Evolutionary conservation across 208 protist genomes (phyloP).

Genomic region (Wallacemonas sp.): DNA sequence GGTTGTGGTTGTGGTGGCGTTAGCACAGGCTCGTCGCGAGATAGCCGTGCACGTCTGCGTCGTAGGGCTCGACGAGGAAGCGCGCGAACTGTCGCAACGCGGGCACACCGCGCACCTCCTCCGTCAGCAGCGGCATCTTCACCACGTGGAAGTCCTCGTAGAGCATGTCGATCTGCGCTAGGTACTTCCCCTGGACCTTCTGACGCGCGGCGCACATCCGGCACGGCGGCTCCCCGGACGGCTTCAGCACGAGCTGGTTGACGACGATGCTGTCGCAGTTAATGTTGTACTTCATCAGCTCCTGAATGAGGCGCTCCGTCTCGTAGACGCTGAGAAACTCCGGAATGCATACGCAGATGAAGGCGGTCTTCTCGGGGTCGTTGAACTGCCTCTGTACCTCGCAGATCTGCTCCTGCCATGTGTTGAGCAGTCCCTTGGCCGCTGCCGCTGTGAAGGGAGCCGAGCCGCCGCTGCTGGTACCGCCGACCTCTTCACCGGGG

Average conservation of each 20-base stretch:
- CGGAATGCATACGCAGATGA: constrained; percentile 98
- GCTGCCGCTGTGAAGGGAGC: constrained; percentile 15
- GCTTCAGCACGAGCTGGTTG: constrained; percentile 93
- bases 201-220: constrained; percentile 88
- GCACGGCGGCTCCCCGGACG: constrained; percentile 62
- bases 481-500: background rate
- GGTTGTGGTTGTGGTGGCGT: background rate
- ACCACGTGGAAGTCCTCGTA: constrained; percentile 97
- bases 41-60: constrained; percentile 64
- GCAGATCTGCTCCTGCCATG: constrained; percentile 44
- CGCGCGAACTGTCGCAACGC: constrained; percentile 65
- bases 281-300: constrained; percentile 96
- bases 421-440: constrained; percentile 29
- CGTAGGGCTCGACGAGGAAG: constrained; percentile 73
- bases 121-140: constrained; percentile 89
- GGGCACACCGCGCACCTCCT: constrained; percentile 91
- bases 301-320: constrained; percentile 98
- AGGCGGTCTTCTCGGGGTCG: constrained; percentile 91
- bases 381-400: constrained; percentile 67
- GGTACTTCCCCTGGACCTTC: constrained; percentile 95
- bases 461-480: background rate
- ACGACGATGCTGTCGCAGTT: constrained; percentile 96
- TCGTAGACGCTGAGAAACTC: constrained; percentile 99
- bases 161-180: constrained; percentile 94
- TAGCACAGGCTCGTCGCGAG: constrained; percentile 28